A percentile compares a stretch with the other conserved stretches of the same genome.
phyloP scores from a whole-genome alignment of 2,329 filamentous ascomycete genomes.

The Cryphonectria japonica region DNA sequence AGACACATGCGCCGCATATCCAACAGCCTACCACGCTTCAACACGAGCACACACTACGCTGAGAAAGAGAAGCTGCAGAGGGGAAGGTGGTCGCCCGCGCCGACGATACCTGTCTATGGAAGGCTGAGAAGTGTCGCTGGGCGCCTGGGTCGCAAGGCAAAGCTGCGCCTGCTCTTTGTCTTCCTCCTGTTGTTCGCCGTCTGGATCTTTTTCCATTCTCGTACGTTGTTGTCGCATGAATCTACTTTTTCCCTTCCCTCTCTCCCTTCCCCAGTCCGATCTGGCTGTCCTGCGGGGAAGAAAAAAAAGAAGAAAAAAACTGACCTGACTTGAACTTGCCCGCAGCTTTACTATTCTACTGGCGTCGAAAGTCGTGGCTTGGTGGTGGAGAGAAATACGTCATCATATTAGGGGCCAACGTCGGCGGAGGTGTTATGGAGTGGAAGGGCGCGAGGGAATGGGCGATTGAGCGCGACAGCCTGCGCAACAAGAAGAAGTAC shows the following conservation, averaged over 20 bases:
- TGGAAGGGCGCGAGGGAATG: slow-evolving; percentile 98
- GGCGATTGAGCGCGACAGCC: slow-evolving; percentile 96
- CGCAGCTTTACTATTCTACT: slow-evolving; percentile 60
- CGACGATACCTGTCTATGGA: slow-evolving; percentile 50
- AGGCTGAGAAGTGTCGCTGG: slow-evolving; percentile 51
- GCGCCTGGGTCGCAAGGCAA: slow-evolving; percentile 66
- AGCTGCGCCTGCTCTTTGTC: slow-evolving; percentile 63
- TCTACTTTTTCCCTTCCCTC: neutral
- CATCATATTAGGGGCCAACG: slow-evolving; percentile 89
- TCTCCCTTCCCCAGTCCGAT: neutral
- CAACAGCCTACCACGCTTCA: slow-evolving; percentile 76
- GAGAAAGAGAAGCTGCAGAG: slow-evolving; percentile 79
- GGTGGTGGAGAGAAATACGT: slow-evolving; percentile 91
- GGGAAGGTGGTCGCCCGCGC: slow-evolving; percentile 54
- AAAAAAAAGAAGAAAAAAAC: no score
- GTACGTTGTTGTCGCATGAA: slow-evolving; percentile 57
- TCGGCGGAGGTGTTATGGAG: slow-evolving; percentile 97
- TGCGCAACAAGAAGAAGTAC: slow-evolving; percentile 93
- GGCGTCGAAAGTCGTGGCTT: slow-evolving; percentile 72
- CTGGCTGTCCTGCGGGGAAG: slow-evolving; percentile 14
- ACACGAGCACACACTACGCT: slow-evolving; percentile 58
- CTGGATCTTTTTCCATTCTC: slow-evolving; percentile 70
- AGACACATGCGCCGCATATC: slow-evolving; percentile 83
- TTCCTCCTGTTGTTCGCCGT: slow-evolving; percentile 64
- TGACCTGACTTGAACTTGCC: slow-evolving; percentile 36